Evolutionary conservation across 2,329 filamentous ascomycete species (phyloP).

Genomic region (Colletotrichum destructivum): DNA sequence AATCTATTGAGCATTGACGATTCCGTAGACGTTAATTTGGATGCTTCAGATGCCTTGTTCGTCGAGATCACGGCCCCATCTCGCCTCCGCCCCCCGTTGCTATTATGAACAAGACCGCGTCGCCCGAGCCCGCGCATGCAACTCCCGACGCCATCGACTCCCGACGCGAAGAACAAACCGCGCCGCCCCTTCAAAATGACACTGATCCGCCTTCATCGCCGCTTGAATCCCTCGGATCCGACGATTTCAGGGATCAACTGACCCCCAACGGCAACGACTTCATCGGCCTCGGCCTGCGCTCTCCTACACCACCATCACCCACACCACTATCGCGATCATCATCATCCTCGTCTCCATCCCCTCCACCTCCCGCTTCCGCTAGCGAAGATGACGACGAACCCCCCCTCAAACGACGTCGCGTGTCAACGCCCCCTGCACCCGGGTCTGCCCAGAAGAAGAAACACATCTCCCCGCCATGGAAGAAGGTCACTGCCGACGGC

Average conservation of each 20-base stretch:
- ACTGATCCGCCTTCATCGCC: constrained; percentile 34
- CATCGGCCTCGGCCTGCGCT: constrained; percentile 26
- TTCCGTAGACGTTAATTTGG: constrained; percentile 71
- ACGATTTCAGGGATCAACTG: constrained; percentile 42
- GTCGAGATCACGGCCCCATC: constrained; percentile 66
- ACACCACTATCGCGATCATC: background rate
- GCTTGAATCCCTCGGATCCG: constrained; percentile 40
- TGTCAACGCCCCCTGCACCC: constrained; percentile 58
- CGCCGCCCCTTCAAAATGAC: constrained; percentile 36
- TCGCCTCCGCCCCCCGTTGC: constrained; percentile 55
- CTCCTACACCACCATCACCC: constrained; percentile 18
- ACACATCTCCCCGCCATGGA: constrained; percentile 91
- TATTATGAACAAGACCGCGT: constrained; percentile 75
- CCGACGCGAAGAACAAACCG: constrained; percentile 45
- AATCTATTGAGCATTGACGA: constrained; percentile 61
- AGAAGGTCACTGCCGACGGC: constrained; percentile 85
- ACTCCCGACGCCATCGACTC: constrained; percentile 48
- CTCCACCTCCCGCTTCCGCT: constrained; percentile 12
- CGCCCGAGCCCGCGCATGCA: constrained; percentile 61
- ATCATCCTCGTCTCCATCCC: constrained; percentile 24
- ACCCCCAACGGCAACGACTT: constrained; percentile 42
- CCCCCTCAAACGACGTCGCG: constrained; percentile 76
- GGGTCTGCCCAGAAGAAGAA: constrained; percentile 59
- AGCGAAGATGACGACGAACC: constrained; percentile 59
- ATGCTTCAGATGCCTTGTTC: constrained; percentile 71